A percentile compares a stretch with the other conserved stretches of the same genome.
Conservation (phyloP, 495 filamentous ascomycete genomes). For the Corynascus novoguineensis region DNA sequence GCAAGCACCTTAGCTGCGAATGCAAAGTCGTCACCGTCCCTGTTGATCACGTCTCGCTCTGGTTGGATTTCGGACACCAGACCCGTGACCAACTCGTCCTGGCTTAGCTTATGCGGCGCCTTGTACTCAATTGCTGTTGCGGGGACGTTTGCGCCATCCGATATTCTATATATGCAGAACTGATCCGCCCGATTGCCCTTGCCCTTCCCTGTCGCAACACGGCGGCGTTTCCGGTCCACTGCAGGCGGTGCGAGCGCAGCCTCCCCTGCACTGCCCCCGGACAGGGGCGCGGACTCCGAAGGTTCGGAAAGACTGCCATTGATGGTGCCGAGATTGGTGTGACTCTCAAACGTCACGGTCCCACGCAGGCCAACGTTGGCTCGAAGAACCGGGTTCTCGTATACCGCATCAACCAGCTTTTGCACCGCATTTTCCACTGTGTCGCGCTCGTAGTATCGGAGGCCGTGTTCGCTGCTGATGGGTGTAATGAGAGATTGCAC, state of each 20-base stretch:
- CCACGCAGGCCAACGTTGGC: conserved; percentile 23
- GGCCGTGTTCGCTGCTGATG: conserved; percentile 30
- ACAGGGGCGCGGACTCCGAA: conserved; percentile 18
- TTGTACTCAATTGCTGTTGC: conserved; percentile 40
- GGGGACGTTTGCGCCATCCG: conserved; percentile 25
- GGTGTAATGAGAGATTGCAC: conserved; percentile 20
- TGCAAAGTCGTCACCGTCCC: conserved; percentile 21
- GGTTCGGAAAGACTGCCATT: conserved; percentile 13
- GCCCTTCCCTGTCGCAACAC: conserved; percentile 18
- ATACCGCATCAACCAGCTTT: conserved; percentile 25
- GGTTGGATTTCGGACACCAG: conserved; percentile 28
- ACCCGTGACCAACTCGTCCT: conserved; percentile 25
- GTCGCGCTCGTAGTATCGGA: conserved; percentile 28
- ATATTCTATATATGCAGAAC: conserved; percentile 40
- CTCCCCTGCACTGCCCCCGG: conserved; percentile 11
- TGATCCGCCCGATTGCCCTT: conserved; percentile 34
- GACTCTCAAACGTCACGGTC: conserved; percentile 33
- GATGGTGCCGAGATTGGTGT: conserved; percentile 28
- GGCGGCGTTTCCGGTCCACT: conserved; percentile 9
- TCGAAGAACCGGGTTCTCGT: conserved; percentile 25
- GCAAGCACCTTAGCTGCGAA: conserved; percentile 27
- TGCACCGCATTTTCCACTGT: conserved; percentile 28
- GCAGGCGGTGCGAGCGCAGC: conserved; percentile 11
- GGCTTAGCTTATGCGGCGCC: conserved; percentile 40
- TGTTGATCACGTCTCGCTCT: conserved; percentile 29